Conservation (phyloP, 176 grass and related monocot species). For the Chrysopogon serrulatus region DNA sequence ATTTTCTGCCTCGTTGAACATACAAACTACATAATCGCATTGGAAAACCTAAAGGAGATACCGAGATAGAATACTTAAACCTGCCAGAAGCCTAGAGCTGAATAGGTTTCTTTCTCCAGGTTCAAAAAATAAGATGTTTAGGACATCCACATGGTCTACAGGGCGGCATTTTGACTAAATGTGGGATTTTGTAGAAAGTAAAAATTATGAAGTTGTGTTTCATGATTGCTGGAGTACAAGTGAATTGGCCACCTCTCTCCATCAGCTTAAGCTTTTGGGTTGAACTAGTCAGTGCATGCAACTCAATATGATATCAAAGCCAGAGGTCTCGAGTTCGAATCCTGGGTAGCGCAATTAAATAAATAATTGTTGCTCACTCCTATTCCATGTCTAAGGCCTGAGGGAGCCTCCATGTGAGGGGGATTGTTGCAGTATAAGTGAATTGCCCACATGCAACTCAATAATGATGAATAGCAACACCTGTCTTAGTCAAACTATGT, state of each 20-base stretch:
- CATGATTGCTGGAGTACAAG: not conserved
- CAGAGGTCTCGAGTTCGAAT: not conserved
- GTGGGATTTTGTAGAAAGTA: not conserved
- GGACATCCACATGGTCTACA: not conserved
- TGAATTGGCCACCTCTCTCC: not conserved
- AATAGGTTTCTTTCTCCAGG: not conserved
- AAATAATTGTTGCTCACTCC: not conserved
- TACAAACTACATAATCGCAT: not conserved
- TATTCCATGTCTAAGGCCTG: not conserved
- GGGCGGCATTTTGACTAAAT: not conserved
- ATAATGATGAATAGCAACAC: not conserved
- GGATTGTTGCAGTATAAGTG: not conserved
- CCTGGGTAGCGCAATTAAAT: not conserved
- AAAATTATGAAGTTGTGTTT: not conserved
- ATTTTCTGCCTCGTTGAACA: conserved; percentile 16
- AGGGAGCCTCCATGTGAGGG: not conserved
- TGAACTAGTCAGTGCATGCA: not conserved
- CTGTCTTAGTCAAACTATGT: not conserved
- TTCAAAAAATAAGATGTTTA: not conserved
- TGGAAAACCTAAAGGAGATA: not conserved
- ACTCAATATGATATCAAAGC: not conserved
- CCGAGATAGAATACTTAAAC: not conserved
- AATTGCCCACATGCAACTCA: not conserved
- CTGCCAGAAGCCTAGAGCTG: not conserved
- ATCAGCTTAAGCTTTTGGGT: not conserved